Evolutionary conservation across 495 filamentous ascomycete species (phyloP), one percentile per base, ranked within the genome.

Genomic region (Talaromyces stipitatus): DNA sequence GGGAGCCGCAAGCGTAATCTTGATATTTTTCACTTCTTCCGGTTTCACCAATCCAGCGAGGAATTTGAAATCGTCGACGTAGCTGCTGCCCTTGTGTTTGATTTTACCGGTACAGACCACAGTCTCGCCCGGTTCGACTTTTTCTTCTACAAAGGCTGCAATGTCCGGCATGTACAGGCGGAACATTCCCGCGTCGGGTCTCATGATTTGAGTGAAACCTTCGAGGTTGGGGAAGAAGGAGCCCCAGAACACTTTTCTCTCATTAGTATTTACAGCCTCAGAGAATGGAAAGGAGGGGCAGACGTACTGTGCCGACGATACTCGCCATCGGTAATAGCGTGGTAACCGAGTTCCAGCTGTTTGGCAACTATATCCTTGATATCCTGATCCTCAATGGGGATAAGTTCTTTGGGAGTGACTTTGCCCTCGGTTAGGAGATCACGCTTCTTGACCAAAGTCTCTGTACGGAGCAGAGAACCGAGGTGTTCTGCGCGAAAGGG

Each of bases 401-500:
- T 62, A 24, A 84, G 64, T 50, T 78, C 67, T 9, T 70, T 54
- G 56, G 72, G 55, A 23, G 67, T 51, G 18, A 65, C 62, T 62
- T 74, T 68, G 18, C 75, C 75, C 45, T 77, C 69, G 59, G 89
- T 85, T 23, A 79, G 69, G 27, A 74, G 77, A 23, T 80, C 68
- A 58, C 86, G 84, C 60, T 77, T 80, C n/a, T 82, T 74, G 48
- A 92, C 78, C 4, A 94, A 80, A 26, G 80, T 64, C 41, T 88
- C 69, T 38, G 89, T 88, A 16, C 90, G 84, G 20, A 92, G 82
- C 20, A 94, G 82, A 27, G 88, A 92, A 61, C 90, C 90, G 60
- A 95, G 73, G 63, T 92, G 89, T 76, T 92, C 90, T 47, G 88
- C 90, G 60, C 88, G 82, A 73, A 91, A 92, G 16, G 90, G 88